Percentiles rank a stretch among this genome's conserved stretches.
phyloP scores from a whole-genome alignment of 202 grass and related monocot species.

The Saccharum hybrid region DNA sequence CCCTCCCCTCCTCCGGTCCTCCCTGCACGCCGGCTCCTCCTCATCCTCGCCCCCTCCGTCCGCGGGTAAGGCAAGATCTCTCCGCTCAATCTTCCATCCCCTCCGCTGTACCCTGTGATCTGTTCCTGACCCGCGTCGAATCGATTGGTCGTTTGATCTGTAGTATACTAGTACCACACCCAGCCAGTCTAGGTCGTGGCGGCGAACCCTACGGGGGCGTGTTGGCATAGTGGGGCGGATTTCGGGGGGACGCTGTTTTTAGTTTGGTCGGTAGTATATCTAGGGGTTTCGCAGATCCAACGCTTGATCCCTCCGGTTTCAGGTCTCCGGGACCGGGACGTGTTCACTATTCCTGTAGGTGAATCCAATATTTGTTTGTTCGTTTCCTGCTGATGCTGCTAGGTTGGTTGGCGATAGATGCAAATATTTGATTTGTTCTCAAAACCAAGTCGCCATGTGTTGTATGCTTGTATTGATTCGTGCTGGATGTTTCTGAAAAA shows the following conservation, averaged over 20 bases:
- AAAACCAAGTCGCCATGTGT: too few relatives aligned
- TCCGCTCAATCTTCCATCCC: neutral
- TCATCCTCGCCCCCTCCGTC: neutral
- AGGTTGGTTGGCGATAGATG: too few relatives aligned
- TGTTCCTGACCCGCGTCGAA: neutral
- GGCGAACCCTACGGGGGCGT: neutral
- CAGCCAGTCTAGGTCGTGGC: neutral
- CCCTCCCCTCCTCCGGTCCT: neutral
- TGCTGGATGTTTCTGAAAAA: neutral
- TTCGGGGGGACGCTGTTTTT: neutral
- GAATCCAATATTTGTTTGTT: too few relatives aligned
- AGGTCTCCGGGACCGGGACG: too few relatives aligned
- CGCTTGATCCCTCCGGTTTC: too few relatives aligned
- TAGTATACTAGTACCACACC: too few relatives aligned
- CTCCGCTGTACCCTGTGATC: neutral
- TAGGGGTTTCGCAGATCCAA: too few relatives aligned
- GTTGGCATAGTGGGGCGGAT: neutral
- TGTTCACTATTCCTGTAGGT: too few relatives aligned
- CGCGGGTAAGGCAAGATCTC: constrained; percentile 10
- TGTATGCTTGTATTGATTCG: neutral
- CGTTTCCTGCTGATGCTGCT: too few relatives aligned
- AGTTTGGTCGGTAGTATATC: neutral
- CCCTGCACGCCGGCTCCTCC: neutral
- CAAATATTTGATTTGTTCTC: too few relatives aligned
- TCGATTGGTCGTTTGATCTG: neutral